A percentile compares a stretch with the other conserved stretches of the same genome.
These are phyloP conservation scores for Brassica napus DNA, from an alignment of 345 rosid species.

Conservation along the genomic window DNA sequence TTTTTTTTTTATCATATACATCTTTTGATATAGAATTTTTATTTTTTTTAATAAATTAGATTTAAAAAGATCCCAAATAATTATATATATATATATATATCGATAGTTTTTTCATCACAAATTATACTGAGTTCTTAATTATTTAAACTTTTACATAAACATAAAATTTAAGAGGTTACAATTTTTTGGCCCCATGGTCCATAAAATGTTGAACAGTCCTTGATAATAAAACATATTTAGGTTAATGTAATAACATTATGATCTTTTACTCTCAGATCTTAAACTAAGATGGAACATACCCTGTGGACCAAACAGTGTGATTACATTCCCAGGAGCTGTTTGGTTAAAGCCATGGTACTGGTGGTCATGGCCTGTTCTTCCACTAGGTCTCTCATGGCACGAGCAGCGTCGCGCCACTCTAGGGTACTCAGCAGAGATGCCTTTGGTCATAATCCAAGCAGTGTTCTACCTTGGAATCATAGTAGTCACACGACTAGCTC, in stretches of 20 bases:
- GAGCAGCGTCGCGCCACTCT: constrained; percentile 68
- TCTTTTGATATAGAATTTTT: no score
- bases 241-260: constrained; percentile 2
- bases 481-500: constrained; percentile 65
- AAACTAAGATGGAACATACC: constrained; percentile 86
- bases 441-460: constrained; percentile 63
- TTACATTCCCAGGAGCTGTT: constrained; percentile 91
- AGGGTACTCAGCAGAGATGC: constrained; percentile 84
- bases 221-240: neutral
- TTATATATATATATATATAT: no score
- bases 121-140: no score
- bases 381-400: constrained; percentile 86
- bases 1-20: no score
- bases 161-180: no score
- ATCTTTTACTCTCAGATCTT: constrained; percentile 54
- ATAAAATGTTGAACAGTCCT: no score
- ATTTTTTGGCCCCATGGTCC: no score
- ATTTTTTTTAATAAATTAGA: no score
- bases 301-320: constrained; percentile 91
- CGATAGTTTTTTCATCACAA: no score
- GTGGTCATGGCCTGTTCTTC: constrained; percentile 99
- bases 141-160: no score
- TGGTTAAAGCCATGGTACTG: constrained; percentile 99
- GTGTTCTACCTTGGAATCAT: constrained; percentile 66
- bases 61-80: no score